Percentiles rank a stretch among this genome's conserved stretches.
phyloP scores from a whole-genome alignment of 129 eudicot genomes.

The Escallonia rubra region DNA sequence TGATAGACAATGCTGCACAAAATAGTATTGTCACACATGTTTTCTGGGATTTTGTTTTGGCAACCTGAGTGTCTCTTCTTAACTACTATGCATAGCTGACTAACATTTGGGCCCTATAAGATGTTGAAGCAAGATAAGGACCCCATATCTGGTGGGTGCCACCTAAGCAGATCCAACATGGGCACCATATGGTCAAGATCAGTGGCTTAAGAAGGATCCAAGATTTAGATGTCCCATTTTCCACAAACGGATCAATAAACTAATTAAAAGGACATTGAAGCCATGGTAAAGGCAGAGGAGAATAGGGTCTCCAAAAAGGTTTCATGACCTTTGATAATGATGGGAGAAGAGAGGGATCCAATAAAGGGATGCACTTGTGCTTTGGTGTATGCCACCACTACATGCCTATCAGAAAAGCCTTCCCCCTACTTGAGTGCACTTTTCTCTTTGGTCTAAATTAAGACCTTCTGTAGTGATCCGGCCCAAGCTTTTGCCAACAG shows the following conservation, averaged over 20 bases:
- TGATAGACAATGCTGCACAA: too few relatives aligned
- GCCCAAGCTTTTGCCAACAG: slow-evolving; percentile 1
- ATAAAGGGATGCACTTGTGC: slow-evolving; percentile 9
- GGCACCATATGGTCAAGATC: neutral
- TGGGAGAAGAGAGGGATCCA: slow-evolving; percentile 24
- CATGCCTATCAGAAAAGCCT: neutral
- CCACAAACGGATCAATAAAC: too few relatives aligned
- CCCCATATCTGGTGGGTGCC: neutral
- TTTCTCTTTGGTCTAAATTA: neutral
- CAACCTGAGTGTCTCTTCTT: neutral
- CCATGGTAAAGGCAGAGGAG: neutral
- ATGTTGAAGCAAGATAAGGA: too few relatives aligned
- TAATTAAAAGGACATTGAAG: neutral
- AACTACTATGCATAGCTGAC: neutral
- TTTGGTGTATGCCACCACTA: slow-evolving; percentile 4
- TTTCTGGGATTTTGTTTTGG: too few relatives aligned
- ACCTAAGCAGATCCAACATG: neutral
- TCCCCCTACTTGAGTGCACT: neutral
- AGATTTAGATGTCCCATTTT: neutral
- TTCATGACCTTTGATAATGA: slow-evolving; percentile 4
- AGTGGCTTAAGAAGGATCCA: neutral
- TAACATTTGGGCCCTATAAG: neutral
- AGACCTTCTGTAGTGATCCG: neutral
- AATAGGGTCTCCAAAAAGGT: neutral
- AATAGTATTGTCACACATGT: too few relatives aligned